These are phyloP conservation scores for Dryas drummondii DNA, from an alignment of 306 rosid genomes.

Conservation along the genomic window DNA sequence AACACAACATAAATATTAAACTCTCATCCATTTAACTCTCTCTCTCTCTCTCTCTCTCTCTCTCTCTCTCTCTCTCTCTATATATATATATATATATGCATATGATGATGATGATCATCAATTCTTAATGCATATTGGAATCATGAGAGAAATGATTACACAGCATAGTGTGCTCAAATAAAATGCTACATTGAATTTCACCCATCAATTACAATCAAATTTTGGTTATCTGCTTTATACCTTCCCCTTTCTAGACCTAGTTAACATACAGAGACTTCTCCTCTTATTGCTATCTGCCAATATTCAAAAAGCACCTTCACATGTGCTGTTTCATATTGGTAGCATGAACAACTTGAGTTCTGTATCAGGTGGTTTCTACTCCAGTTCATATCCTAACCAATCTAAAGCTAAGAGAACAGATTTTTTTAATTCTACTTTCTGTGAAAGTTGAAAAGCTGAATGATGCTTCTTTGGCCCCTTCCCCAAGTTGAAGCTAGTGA, in stretches of 20 bases:
- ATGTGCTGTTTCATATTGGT: background rate
- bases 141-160: conserved; percentile 3
- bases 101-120: background rate
- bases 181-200: background rate
- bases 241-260: background rate
- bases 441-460: background rate
- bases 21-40: background rate
- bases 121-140: background rate
- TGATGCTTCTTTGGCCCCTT: background rate
- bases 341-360: background rate
- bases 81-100: too few relatives aligned
- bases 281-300: background rate
- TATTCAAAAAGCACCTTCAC: background rate
- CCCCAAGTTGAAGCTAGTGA: background rate
- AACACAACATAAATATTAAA: background rate
- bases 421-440: background rate
- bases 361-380: background rate
- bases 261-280: background rate
- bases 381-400: background rate
- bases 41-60: too few relatives aligned
- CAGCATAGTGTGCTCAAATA: background rate
- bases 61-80: background rate
- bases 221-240: background rate
- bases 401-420: background rate
- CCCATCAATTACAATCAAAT: background rate